phyloP scores from a whole-genome alignment of 75 land plant species.

The Azolla pinnata region DNA sequence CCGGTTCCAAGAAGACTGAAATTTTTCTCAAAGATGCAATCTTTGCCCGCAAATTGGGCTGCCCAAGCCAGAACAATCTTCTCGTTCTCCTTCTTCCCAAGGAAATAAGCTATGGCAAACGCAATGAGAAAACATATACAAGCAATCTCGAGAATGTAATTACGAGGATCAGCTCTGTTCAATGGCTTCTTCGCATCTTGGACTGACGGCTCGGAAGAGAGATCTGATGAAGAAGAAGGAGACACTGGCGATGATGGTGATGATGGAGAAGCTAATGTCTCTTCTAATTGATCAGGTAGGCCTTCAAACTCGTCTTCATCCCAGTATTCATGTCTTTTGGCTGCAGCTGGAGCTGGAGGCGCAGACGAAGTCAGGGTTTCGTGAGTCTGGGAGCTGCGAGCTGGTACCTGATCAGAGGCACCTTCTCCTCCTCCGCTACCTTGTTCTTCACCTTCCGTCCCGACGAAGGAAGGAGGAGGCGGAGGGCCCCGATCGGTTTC shows the following conservation, averaged over 20 bases:
- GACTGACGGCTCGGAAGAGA: not conserved
- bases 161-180: constrained; percentile 6
- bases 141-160: constrained; percentile 46
- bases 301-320: constrained; percentile 98
- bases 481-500: constrained; percentile 26
- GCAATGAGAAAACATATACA: constrained; percentile 52
- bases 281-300: constrained; percentile 46
- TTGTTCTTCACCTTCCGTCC: not conserved
- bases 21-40: constrained; percentile 70
- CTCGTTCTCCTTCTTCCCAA: constrained; percentile 75
- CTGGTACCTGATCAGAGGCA: not conserved
- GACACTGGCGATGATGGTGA: not conserved
- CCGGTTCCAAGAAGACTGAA: constrained; percentile 79
- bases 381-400: not conserved
- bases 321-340: constrained; percentile 52
- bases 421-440: not conserved
- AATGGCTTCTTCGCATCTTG: not conserved
- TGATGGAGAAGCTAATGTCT: not conserved
- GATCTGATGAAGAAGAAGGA: not conserved
- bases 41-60: constrained; percentile 51
- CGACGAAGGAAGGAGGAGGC: not conserved
- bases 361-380: constrained; percentile 1
- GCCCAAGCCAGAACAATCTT: constrained; percentile 78
- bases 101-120: constrained; percentile 52
- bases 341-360: constrained; percentile 5